A percentile compares a stretch with the other conserved stretches of the same genome.
Conservation (phyloP, 164 flowering plant species). For the Magnolia sinica region DNA sequence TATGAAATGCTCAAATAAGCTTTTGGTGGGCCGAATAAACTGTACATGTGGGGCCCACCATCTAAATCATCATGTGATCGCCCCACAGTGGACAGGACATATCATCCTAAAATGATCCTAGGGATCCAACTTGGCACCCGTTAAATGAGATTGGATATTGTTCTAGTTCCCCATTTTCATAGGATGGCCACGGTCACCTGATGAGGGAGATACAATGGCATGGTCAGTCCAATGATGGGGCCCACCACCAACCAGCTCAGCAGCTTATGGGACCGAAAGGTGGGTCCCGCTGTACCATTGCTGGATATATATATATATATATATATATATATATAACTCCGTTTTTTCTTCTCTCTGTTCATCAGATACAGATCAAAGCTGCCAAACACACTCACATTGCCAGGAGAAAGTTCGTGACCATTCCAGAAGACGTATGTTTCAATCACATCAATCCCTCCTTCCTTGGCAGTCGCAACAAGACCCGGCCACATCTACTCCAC, state of each 20-base stretch:
- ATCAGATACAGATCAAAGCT: neutral
- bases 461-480: conserved; percentile 71
- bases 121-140: neutral
- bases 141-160: neutral
- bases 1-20: neutral
- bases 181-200: neutral
- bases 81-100: neutral
- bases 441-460: conserved; percentile 80
- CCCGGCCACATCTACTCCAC: conserved; percentile 90
- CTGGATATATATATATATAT: no score
- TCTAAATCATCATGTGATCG: no score
- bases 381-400: conserved; percentile 47
- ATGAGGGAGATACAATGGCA: neutral
- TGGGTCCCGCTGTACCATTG: neutral
- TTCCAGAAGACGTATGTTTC: conserved; percentile 98
- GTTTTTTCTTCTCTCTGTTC: neutral
- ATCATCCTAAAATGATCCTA: neutral
- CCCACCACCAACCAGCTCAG: no score
- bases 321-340: no score
- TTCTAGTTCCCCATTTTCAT: neutral
- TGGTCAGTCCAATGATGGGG: no score
- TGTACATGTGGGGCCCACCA: neutral
- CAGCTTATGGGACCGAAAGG: neutral
- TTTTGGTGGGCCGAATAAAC: neutral
- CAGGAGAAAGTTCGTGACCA: conserved; percentile 84